Evolutionary conservation across 2,329 filamentous ascomycete genomes (phyloP).

Genomic region (Zymoseptoria brevis): DNA sequence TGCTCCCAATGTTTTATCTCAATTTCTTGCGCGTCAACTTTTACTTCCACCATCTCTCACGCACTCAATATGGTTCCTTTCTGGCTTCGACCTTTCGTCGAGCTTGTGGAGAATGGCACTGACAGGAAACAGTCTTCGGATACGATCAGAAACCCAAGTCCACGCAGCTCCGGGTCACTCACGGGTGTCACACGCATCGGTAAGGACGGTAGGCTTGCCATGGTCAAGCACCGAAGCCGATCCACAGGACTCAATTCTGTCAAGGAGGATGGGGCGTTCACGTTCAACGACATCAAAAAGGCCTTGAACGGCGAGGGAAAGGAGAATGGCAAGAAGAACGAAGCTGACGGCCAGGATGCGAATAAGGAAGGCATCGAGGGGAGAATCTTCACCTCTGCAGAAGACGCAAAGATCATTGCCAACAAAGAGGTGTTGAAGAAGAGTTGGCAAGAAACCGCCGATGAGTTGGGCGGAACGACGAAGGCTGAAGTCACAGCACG

Average conservation of each 20-base stretch:
- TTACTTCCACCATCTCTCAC: background rate
- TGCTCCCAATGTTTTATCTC: background rate
- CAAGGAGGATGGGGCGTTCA: conserved; percentile 3
- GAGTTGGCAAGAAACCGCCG: conserved; percentile 10
- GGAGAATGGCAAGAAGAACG: background rate
- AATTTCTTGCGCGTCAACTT: background rate
- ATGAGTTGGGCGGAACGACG: conserved; percentile 7
- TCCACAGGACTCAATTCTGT: conserved; percentile 5
- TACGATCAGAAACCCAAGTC: background rate
- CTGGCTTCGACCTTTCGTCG: background rate
- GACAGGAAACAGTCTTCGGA: background rate
- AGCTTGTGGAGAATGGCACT: background rate
- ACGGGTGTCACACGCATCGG: conserved; percentile 1
- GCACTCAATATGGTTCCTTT: background rate
- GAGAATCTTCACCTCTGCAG: conserved; percentile 26
- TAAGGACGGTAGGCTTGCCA: conserved; percentile 18
- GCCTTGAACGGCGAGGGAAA: conserved; percentile 5
- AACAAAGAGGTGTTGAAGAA: conserved; percentile 5
- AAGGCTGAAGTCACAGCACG: background rate
- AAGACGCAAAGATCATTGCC: conserved; percentile 33
- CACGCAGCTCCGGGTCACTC: background rate
- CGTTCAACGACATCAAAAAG: conserved; percentile 7
- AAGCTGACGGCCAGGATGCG: background rate
- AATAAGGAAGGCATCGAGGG: conserved; percentile 2
- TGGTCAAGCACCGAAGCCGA: conserved; percentile 20